Evolutionary conservation across 345 rosid genomes (phyloP).

Genomic region (Anacardium occidentale): DNA sequence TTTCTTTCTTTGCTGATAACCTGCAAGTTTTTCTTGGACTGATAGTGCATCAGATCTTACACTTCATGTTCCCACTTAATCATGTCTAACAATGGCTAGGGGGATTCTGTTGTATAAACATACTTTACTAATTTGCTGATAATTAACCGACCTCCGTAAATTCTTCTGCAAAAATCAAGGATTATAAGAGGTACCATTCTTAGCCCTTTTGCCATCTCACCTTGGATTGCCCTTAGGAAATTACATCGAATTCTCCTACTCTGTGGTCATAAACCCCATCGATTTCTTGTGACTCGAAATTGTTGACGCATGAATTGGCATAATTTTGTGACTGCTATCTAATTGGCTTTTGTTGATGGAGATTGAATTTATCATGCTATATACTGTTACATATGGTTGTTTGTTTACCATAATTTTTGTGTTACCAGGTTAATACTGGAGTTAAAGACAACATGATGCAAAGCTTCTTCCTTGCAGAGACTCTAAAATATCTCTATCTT

Average conservation of each 20-base stretch:
- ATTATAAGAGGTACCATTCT: too few relatives aligned
- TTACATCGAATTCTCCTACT: not conserved
- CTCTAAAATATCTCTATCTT: slow-evolving; percentile 84
- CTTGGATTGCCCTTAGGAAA: too few relatives aligned
- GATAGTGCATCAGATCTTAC: too few relatives aligned
- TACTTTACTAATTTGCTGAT: too few relatives aligned
- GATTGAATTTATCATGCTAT: not conserved
- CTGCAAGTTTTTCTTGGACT: too few relatives aligned
- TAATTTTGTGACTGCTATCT: too few relatives aligned
- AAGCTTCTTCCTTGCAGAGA: slow-evolving; percentile 96
- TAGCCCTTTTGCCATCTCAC: too few relatives aligned
- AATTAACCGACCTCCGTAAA: not conserved
- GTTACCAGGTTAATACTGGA: slow-evolving; percentile 72
- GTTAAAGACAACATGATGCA: slow-evolving; percentile 94
- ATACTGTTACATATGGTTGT: not conserved
- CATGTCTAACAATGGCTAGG: not conserved
- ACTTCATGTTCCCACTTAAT: too few relatives aligned
- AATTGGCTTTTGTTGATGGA: too few relatives aligned
- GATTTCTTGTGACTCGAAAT: not conserved
- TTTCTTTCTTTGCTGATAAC: too few relatives aligned
- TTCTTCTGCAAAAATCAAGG: not conserved
- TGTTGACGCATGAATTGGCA: too few relatives aligned
- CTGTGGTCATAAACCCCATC: not conserved
- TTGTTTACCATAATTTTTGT: not conserved
- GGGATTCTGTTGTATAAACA: not conserved